Percentiles rank a stretch among this genome's conserved stretches.
Evolutionary conservation across 225 moss, liverwort and hornwort species (phyloP).

Genomic region (Thuidium tamariscinum): DNA sequence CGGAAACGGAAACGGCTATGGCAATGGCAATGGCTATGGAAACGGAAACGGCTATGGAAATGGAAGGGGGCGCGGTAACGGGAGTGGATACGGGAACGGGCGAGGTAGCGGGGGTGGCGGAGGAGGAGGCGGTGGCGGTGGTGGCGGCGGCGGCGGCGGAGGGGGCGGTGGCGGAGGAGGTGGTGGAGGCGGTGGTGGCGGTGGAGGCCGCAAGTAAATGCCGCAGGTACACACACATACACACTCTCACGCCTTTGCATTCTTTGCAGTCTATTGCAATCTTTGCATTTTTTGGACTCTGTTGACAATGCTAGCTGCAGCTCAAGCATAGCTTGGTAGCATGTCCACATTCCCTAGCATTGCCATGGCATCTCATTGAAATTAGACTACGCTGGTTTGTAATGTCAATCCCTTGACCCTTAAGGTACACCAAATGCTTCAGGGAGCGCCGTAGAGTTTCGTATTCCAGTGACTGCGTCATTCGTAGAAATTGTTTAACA

Average conservation of each 20-base stretch:
- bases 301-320: neutral
- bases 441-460: neutral
- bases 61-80: neutral
- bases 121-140: rapidly evolving
- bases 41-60: neutral
- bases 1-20: neutral
- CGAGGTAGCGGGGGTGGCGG: neutral
- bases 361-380: neutral
- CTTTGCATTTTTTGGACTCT: neutral
- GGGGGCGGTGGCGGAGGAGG: rapidly evolving
- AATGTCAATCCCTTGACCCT: neutral
- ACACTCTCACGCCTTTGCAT: neutral
- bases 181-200: rapidly evolving
- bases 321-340: neutral
- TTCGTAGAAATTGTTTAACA: too few species aligned
- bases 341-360: neutral
- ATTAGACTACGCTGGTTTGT: neutral
- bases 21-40: neutral
- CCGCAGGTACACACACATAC: neutral
- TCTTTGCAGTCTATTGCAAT: neutral
- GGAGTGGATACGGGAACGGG: neutral
- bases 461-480: neutral
- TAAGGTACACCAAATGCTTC: neutral
- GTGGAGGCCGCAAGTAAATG: neutral
- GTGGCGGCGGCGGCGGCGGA: rapidly evolving